Evolutionary conservation across 106 monocot species (phyloP).

Genomic region (Phalaenopsis aphrodite): DNA sequence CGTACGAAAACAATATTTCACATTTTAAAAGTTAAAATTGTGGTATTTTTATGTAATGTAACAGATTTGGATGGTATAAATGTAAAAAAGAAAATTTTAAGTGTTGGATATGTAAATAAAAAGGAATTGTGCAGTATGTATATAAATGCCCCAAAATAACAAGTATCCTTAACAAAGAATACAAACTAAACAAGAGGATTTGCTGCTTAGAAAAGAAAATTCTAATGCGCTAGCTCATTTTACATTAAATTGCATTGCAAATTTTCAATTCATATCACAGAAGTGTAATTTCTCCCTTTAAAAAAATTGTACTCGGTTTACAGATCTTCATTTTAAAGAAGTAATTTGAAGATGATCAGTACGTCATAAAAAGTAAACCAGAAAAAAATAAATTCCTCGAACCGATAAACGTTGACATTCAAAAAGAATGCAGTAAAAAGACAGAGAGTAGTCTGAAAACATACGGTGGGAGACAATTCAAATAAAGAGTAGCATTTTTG

Average conservation of each 20-base stretch:
- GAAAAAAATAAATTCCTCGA: background rate
- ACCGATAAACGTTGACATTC: background rate
- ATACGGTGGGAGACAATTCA: constrained; percentile 26
- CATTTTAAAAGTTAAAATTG: no score
- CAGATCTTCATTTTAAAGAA: background rate
- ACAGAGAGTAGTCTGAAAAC: background rate
- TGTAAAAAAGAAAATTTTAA: no score
- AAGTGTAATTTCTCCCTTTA: background rate
- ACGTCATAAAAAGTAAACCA: background rate
- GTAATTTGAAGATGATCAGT: background rate
- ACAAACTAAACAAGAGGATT: background rate
- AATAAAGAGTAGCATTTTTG: constrained; percentile 46
- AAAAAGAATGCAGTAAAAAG: background rate
- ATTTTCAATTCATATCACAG: background rate
- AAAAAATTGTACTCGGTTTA: background rate
- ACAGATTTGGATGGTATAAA: no score
- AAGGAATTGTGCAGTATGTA: no score
- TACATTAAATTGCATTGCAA: background rate
- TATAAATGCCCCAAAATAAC: no score
- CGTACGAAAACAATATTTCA: no score
- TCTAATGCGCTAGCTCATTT: background rate
- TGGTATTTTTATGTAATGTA: no score
- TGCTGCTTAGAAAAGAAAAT: background rate
- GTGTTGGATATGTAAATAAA: no score
- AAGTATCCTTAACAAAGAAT: background rate